Conservation (phyloP, 768 basidiomycete species). For the Podaxis pistillaris region DNA sequence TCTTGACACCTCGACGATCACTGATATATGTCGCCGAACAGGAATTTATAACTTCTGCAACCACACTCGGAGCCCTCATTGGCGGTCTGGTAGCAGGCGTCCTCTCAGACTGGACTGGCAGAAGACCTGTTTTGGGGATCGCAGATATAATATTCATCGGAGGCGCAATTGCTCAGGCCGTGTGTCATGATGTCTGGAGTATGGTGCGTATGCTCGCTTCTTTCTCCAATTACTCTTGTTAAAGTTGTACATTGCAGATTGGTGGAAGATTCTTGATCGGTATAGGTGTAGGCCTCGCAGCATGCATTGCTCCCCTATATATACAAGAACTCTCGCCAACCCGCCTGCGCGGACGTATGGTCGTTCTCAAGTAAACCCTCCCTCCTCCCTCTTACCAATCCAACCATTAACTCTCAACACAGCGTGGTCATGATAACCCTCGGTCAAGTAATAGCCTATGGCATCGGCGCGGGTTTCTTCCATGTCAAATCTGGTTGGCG, state of each 20-base stretch:
- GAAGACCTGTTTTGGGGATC: slow-evolving; percentile 60
- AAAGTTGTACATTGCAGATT: slow-evolving; percentile 39
- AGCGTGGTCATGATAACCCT: slow-evolving; percentile 77
- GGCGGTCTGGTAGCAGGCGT: slow-evolving; percentile 73
- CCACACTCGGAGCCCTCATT: slow-evolving; percentile 73
- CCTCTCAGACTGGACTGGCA: slow-evolving; percentile 69
- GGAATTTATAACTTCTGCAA: slow-evolving; percentile 82
- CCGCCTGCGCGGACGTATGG: slow-evolving; percentile 70
- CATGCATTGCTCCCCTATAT: slow-evolving; percentile 78
- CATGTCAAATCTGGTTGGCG: slow-evolving; percentile 67
- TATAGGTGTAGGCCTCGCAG: slow-evolving; percentile 70
- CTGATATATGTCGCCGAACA: slow-evolving; percentile 21
- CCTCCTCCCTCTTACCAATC: no score
- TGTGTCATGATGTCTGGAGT: slow-evolving; percentile 64
- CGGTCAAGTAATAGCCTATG: slow-evolving; percentile 79
- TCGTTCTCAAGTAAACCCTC: slow-evolving; percentile 57
- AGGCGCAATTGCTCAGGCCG: slow-evolving; percentile 71
- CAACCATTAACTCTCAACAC: neutral
- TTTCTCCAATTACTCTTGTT: neutral
- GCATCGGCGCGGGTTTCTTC: slow-evolving; percentile 66
- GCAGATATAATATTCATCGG: slow-evolving; percentile 74
- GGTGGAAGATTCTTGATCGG: slow-evolving; percentile 76
- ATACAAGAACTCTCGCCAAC: slow-evolving; percentile 84
- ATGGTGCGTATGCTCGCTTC: slow-evolving; percentile 46
- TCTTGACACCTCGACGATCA: neutral